Evolutionary conservation across 2,329 filamentous ascomycete genomes (phyloP).

Genomic region (Ascochyta rabiei): DNA sequence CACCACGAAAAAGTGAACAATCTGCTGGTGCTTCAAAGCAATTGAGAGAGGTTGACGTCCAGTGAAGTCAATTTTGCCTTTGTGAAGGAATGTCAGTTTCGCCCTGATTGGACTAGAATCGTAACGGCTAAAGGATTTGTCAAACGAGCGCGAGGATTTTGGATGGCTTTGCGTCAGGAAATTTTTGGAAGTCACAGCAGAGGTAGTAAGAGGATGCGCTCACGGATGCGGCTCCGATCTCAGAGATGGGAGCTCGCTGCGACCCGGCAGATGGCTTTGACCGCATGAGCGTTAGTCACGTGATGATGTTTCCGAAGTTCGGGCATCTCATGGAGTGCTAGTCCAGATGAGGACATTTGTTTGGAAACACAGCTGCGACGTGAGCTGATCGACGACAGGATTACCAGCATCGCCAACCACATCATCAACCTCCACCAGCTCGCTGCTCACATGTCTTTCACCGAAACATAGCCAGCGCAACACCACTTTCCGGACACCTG

Average conservation of each 20-base stretch:
- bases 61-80: neutral
- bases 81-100: neutral
- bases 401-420: neutral
- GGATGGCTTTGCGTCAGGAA: neutral
- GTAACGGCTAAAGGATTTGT: neutral
- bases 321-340: neutral
- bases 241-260: neutral
- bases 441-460: constrained; percentile 23
- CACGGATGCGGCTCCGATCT: constrained; percentile 8
- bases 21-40: neutral
- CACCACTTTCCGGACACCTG: neutral
- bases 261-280: constrained; percentile 12
- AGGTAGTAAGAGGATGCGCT: neutral
- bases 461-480: constrained; percentile 14
- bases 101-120: neutral
- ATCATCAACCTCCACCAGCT: constrained; percentile 15
- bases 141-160: constrained; percentile 4
- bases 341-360: constrained; percentile 11
- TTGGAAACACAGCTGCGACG: constrained; percentile 9
- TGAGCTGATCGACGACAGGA: neutral
- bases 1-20: neutral
- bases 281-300: constrained; percentile 2
- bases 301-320: constrained; percentile 4
- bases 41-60: neutral
- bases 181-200: constrained; percentile 2